Percentiles rank a stretch among this genome's conserved stretches.
Evolutionary conservation across 371 early-diverging fungal genomes (phyloP).

Genomic region (Mucor piriformis): DNA sequence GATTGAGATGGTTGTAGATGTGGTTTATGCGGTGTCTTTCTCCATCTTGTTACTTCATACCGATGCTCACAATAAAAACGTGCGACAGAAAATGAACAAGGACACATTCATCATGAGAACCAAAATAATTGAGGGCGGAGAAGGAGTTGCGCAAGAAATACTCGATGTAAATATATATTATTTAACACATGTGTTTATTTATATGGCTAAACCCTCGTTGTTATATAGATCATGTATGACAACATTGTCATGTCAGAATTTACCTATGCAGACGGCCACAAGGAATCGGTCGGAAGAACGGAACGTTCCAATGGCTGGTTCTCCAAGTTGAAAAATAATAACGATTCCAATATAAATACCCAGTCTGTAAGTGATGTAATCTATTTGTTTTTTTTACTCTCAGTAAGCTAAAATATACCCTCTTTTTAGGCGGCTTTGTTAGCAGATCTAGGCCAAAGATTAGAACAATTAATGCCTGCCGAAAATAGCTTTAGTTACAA

Average conservation of each 20-base stretch:
- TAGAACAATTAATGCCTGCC: conserved; percentile 46
- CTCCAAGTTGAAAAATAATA: conserved; percentile 30
- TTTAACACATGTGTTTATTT: too few relatives aligned
- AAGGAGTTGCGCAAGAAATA: conserved; percentile 70
- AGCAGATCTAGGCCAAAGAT: conserved; percentile 36
- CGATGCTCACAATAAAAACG: conserved; percentile 89
- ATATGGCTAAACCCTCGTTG: neutral
- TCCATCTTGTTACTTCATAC: conserved; percentile 90
- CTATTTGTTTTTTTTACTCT: neutral
- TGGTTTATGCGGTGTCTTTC: conserved; percentile 82
- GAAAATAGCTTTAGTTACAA: conserved; percentile 44
- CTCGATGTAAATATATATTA: conserved; percentile 70
- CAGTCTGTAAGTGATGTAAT: conserved; percentile 15
- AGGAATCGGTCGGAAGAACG: conserved; percentile 27
- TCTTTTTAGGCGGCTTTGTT: conserved; percentile 18
- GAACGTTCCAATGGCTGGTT: conserved; percentile 42
- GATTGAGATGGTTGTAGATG: conserved; percentile 48
- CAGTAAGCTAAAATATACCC: too few relatives aligned
- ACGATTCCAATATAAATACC: neutral
- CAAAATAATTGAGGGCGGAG: conserved; percentile 66
- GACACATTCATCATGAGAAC: conserved; percentile 81
- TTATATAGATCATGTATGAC: conserved; percentile 72
- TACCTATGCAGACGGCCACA: conserved; percentile 57
- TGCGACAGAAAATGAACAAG: conserved; percentile 83
- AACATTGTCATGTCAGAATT: conserved; percentile 64